A percentile compares a stretch with the other conserved stretches of the same genome.
These are phyloP conservation scores for Triticum aestivum DNA, from an alignment of 176 grass and related monocot genomes.

Conservation along the genomic window IWGSC_CS_RefSeq_v2.1 NC_057812.1:30373266-30373765, in stretches of 20 bases:
- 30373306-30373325: not conserved
- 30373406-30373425: conserved; percentile 1
- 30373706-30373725: not conserved
- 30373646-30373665: not conserved
- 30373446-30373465: conserved; percentile 8
- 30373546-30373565: not conserved
- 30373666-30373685: conserved; percentile 22
- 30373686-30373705: conserved; percentile 27
- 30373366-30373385: not conserved
- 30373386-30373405: conserved; percentile 17
- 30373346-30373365: not conserved
- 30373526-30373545: not conserved
- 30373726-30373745: not conserved
- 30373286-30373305: not conserved
- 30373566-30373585: conserved; percentile 13
- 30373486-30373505: not conserved
- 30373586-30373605: conserved; percentile 32
- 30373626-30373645: conserved; percentile 26
- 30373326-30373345: not conserved
- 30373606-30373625: not conserved
- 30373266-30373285: not conserved
- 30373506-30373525: not conserved
- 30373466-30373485: conserved; percentile 23
- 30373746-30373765: not conserved
- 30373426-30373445: conserved; percentile 19